Evolutionary conservation across 345 rosid species (phyloP), one percentile per base, ranked within the genome.

Genomic region (Salix purpurea): DNA sequence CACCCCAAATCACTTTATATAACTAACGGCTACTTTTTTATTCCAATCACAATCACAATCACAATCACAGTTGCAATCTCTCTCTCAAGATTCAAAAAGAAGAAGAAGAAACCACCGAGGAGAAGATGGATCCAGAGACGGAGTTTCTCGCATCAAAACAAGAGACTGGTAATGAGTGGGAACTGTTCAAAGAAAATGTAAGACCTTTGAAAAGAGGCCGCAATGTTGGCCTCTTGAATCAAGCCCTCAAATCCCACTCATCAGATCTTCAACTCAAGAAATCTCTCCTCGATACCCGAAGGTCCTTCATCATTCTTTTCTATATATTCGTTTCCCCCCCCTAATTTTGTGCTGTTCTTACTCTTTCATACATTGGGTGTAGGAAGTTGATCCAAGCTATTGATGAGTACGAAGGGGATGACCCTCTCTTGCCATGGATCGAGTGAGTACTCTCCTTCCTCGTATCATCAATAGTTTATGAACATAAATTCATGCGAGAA

Each of bases 171-270:
- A 67, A 82, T 65, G 97, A 95, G 81, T 95, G 99, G 99, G 97
- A 95, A 77, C 87, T 89, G 46, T 95, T 84, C 87, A 95, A 95
- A 79, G 99, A 95, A 72, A 95, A 95, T 81, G 92, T 95, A 9
- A 81, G 95, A 74, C 97, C 97, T 0, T 75, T 94, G 61, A 92
- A 92, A 88, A 82, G 98, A 76, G 98, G 98, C 26, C 97, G 98
- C 69, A 89, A 91, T 34, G 85, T 94, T 73, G 24, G 79, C 48
- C 81, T 89, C 76, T 85, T 94, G 67, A 95, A 93, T 82, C 77
- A 88, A 21, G 84, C 97, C 68, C 99, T 95, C 75, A 87, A 84
- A 79, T 90, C 97, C 50, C 92, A 91, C 70, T 54, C 84, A 62
- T 54, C 84, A 62, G 71, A 83, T 77, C 67, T 71, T 71, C 88